Conservation (phyloP, 2,329 filamentous ascomycete species). For the Talaromyces sp. region DNA sequence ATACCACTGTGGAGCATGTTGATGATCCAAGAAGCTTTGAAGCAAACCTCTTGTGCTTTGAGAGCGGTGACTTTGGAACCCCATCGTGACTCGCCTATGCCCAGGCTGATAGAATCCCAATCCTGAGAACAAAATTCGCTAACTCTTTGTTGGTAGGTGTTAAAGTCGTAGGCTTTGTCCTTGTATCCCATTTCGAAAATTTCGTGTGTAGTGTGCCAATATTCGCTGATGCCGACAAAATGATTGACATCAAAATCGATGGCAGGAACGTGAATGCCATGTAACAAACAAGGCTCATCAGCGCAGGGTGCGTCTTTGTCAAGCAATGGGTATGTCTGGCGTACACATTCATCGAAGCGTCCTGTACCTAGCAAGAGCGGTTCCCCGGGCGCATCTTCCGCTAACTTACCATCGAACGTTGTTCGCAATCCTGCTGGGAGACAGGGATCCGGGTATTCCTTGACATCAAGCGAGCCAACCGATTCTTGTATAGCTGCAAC, state of each 20-base stretch:
- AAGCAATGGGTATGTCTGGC: conserved; percentile 76
- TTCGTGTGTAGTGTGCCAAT: conserved; percentile 97
- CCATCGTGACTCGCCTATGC: conserved; percentile 64
- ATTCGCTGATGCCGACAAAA: conserved; percentile 96
- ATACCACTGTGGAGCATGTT: conserved; percentile 96
- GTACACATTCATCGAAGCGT: conserved; percentile 78
- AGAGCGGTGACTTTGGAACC: conserved; percentile 70
- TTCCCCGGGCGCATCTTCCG: conserved; percentile 40
- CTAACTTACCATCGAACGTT: conserved; percentile 62
- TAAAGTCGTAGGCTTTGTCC: conserved; percentile 80
- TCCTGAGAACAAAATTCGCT: conserved; percentile 78
- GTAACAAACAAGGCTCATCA: conserved; percentile 80
- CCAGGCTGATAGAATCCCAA: conserved; percentile 72
- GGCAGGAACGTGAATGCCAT: conserved; percentile 86
- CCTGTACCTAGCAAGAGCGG: conserved; percentile 76
- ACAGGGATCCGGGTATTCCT: conserved; percentile 85
- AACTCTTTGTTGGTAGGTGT: conserved; percentile 82
- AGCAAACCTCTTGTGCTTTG: conserved; percentile 83
- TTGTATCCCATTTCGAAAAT: conserved; percentile 78
- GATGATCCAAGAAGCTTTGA: conserved; percentile 97
- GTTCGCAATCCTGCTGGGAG: conserved; percentile 74
- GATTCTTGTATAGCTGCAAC: conserved; percentile 70
- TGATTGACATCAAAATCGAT: conserved; percentile 98
- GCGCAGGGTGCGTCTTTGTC: conserved; percentile 84
- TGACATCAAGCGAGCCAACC: conserved; percentile 55